Base-by-base conservation (phyloP, 139 green algal species). In the Mychonastes homosphaera region DNA sequence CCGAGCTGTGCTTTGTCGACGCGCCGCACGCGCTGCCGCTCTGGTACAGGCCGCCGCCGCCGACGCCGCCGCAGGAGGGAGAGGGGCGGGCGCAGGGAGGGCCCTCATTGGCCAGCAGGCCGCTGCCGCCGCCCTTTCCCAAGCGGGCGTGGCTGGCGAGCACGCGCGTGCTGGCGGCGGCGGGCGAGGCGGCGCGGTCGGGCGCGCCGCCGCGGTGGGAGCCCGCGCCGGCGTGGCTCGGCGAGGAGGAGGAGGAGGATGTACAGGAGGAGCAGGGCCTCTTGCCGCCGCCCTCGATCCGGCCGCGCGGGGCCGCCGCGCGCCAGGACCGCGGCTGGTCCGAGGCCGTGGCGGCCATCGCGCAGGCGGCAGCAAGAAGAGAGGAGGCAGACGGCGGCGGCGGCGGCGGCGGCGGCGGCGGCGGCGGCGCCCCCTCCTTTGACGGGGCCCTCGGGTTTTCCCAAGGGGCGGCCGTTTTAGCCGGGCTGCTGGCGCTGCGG, bases 391-490 rank as follows among this genome's bases (percentile, higher is more conserved):
- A n/a, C n/a, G 86, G 23, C 44, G 23, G 57, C 71, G 35, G 77
- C 75, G 1, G 38, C 36, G 41, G n/a, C 54, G 1, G 34, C 48
- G 7, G 39, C 94, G 57, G 23, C 55, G 27, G 6, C 35, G 1
- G 71, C 65, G 19, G 32, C 90, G 12, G 2, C 1, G 35, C 40
- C 65, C 3, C 35, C 63, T 8, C 77, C 80, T 87, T 89, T 54
- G 83, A 95, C 44, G 87, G 87, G 12, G 63, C 95, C 5, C 54
- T 94, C 32, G 87, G 87, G 2, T 94, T 95, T 47, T 90, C 79
- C 3, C 87, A 94, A 58, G 75, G 70, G 0, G 72, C 73, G 0
- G 62, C 62, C 2, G 64, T 84, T 12, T 73, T 67, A 1, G 76
- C 74, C 0, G 39, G 58, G 9, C 56, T 86, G 30, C 59, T 35